Evolutionary conservation across 2,329 filamentous ascomycete species (phyloP), one percentile per base, ranked within the genome.

Genomic region (Hypoxylon rubiginosum): DNA sequence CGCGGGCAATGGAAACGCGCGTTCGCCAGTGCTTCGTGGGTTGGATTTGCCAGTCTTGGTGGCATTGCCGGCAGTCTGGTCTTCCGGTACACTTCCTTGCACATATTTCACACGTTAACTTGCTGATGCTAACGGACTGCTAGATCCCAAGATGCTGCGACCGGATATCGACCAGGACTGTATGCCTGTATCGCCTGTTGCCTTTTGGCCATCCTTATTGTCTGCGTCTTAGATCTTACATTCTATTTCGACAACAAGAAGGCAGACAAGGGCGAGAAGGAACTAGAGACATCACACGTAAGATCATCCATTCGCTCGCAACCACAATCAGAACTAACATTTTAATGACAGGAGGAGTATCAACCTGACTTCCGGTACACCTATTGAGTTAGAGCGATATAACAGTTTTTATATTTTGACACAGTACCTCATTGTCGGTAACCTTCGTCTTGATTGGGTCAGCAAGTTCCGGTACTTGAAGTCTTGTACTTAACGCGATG

Each of bases 1-100:
- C 89, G 92, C 57, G 93, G 92, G 0, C 92, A 96, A 80, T 97
- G 92, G 92, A 97, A 95, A 82, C 88, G 93, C 51, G 92, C 92
- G 0, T 90, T 96, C 71, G 90, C 88, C 76, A 92, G 88, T 64
- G 91, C 92, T 2, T 91, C 90, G 0, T 85, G 95, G 1, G 91
- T 96, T 3, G 91, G 90, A 1, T 88, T 92, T 53, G 92, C 92
- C 7, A 92, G 91, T 2, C 82, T 97, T 26, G 93, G 93, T 39
- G 92, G 93, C 34, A 96, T 96, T 68, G 87, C 88, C 0, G 92
- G 92, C 26, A 88, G 87, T 70, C 82, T 93, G 61, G 89, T 95
- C 10, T 96, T 95, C 80, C 84, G 89, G 71, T 76, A 59, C 64
- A 15, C 15, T 4, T 6, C 11, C 13, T 4, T 36, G 1, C 15